These are phyloP conservation scores for Xylariaceae sp. DNA, from an alignment of 2,329 filamentous ascomycete genomes.

Conservation along the genomic window DNA sequence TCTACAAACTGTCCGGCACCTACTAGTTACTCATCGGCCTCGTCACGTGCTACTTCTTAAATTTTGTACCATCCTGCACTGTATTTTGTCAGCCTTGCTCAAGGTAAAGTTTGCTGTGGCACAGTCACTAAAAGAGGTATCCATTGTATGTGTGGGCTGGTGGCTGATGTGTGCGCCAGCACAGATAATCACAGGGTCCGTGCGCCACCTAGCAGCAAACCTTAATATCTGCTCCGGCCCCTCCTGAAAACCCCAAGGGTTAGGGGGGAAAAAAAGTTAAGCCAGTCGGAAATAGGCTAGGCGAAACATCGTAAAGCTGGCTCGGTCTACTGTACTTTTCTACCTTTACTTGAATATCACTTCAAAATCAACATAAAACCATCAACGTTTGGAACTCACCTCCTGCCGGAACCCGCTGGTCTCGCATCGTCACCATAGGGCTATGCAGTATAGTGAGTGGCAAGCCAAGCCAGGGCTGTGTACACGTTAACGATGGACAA, in stretches of 20 bases:
- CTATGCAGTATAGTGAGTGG: neutral
- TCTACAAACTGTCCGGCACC: no score
- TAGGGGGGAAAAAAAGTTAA: neutral
- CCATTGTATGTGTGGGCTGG: neutral
- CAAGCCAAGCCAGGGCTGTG: neutral
- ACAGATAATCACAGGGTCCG: neutral
- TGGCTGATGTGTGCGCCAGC: neutral
- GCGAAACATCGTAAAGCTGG: neutral
- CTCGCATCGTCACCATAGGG: neutral
- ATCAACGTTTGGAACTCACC: neutral
- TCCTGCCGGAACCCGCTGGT: neutral
- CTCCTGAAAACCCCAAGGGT: no score
- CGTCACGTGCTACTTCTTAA: neutral
- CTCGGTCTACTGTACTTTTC: neutral
- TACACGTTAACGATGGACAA: neutral
- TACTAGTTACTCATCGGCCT: neutral
- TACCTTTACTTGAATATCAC: neutral
- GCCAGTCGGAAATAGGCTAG: neutral
- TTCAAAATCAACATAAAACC: no score
- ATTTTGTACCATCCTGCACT: neutral
- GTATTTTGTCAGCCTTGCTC: neutral
- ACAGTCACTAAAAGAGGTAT: no score
- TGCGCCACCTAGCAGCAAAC: neutral
- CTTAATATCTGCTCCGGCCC: no score
- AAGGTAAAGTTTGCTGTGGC: no score